phyloP scores from a whole-genome alignment of 2,329 filamentous ascomycete species.

The Myriangium duriaei region DNA sequence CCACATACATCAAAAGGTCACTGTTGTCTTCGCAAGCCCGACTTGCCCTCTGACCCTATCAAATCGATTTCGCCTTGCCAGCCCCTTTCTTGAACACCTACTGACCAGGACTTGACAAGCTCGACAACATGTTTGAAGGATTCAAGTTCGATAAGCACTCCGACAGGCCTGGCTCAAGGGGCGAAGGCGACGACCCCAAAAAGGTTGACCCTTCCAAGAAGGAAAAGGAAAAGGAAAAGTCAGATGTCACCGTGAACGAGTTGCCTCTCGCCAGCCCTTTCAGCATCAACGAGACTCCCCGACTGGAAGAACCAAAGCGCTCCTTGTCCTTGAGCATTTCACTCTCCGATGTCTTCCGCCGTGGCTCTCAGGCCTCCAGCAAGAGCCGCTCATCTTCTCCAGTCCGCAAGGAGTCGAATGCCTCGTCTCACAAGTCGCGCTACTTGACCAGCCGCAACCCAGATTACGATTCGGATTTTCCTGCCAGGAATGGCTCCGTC shows the following conservation, averaged over 20 bases:
- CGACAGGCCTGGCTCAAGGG: conserved; percentile 1
- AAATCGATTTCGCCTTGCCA: not conserved
- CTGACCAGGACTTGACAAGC: no score
- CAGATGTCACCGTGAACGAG: not conserved
- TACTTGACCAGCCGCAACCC: conserved; percentile 2
- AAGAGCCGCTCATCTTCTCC: conserved; percentile 7
- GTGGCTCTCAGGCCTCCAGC: conserved; percentile 1
- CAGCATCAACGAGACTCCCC: conserved; percentile 7
- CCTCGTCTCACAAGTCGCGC: conserved; percentile 3
- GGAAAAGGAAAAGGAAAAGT: conserved; percentile 1
- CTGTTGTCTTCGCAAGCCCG: not conserved
- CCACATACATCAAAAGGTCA: conserved; percentile 1
- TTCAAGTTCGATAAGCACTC: conserved; percentile 7
- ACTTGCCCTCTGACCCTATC: not conserved
- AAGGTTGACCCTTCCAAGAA: not conserved
- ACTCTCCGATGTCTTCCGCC: conserved; percentile 7
- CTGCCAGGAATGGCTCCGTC: conserved; percentile 5
- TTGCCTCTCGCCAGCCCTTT: conserved; percentile 3
- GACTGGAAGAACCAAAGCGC: conserved; percentile 6
- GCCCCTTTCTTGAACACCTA: no score
- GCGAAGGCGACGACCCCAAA: conserved; percentile 1
- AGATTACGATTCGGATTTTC: conserved; percentile 6
- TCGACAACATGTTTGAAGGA: conserved; percentile 7
- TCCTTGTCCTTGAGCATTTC: conserved; percentile 2
- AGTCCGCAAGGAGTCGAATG: conserved; percentile 3